Percentiles rank a stretch among this genome's conserved stretches.
Conservation (phyloP, 192 early-diverging fungal genomes). For the Funneliformis mosseae region DNA sequence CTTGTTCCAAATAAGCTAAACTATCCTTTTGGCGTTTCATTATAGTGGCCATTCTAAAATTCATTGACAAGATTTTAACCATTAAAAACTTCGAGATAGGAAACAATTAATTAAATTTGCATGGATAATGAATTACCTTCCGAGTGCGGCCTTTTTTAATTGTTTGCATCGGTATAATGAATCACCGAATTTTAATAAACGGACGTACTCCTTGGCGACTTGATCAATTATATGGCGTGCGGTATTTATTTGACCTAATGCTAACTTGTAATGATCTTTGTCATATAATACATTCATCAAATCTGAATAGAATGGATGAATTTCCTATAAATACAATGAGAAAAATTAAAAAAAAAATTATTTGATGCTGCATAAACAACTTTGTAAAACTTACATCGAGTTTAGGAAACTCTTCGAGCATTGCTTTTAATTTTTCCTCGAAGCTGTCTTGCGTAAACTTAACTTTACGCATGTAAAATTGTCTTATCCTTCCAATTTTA, state of each 20-base stretch:
- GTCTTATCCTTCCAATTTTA: constrained; percentile 94
- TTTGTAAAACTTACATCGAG: constrained; percentile 72
- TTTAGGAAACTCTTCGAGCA: constrained; percentile 96
- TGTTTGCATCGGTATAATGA: constrained; percentile 99
- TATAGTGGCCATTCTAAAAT: constrained; percentile 96
- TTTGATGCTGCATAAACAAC: neutral
- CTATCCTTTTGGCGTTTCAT: constrained; percentile 99
- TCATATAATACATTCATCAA: constrained; percentile 99
- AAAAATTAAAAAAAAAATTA: neutral
- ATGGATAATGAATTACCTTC: constrained; percentile 52
- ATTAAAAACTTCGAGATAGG: neutral
- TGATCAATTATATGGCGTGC: constrained; percentile 96
- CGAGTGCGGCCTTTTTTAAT: constrained; percentile 96
- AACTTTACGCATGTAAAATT: constrained; percentile 99
- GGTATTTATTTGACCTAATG: constrained; percentile 97
- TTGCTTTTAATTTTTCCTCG: constrained; percentile 93
- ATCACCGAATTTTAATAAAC: constrained; percentile 98
- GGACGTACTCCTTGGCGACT: constrained; percentile 96
- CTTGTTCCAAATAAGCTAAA: constrained; percentile 97
- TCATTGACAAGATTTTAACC: constrained; percentile 10
- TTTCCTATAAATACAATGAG: constrained; percentile 62
- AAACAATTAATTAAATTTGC: neutral
- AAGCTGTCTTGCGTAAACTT: constrained; percentile 98
- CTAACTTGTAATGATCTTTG: constrained; percentile 99
- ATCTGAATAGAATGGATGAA: constrained; percentile 99